Conservation (phyloP, 148 eudicot species). For the Suaeda aralocaspica region DNA sequence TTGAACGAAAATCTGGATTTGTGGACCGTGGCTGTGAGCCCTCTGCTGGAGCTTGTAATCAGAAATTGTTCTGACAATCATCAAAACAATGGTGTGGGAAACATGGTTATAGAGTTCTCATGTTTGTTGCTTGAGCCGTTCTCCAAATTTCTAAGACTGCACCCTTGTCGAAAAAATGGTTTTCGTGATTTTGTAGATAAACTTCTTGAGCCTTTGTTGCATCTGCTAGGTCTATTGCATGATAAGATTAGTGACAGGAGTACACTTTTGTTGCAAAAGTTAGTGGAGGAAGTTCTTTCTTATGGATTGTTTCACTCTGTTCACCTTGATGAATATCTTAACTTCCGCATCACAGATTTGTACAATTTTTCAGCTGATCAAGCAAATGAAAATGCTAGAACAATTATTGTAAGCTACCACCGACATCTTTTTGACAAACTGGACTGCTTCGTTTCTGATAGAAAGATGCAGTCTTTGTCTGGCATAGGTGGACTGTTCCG, state of each 20-base stretch:
- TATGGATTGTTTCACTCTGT: slow-evolving; percentile 77
- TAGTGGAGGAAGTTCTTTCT: slow-evolving; percentile 58
- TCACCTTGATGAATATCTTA: slow-evolving; percentile 80
- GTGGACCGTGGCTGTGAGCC: slow-evolving; percentile 53
- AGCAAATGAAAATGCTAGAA: slow-evolving; percentile 35
- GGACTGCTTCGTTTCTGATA: slow-evolving; percentile 49
- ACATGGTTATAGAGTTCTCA: slow-evolving; percentile 40
- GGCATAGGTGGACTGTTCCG: slow-evolving; percentile 70
- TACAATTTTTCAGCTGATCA: slow-evolving; percentile 46
- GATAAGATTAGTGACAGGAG: slow-evolving; percentile 23
- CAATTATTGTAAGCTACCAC: slow-evolving; percentile 67
- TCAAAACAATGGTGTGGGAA: slow-evolving; percentile 38
- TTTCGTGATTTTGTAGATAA: slow-evolving; percentile 74
- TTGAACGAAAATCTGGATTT: slow-evolving; percentile 66
- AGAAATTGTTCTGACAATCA: slow-evolving; percentile 32
- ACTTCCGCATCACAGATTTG: slow-evolving; percentile 54
- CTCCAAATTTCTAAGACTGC: slow-evolving; percentile 65
- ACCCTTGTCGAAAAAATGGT: slow-evolving; percentile 69
- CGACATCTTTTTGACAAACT: slow-evolving; percentile 87
- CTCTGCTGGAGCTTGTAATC: slow-evolving; percentile 50
- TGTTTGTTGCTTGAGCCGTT: slow-evolving; percentile 75
- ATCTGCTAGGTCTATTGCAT: slow-evolving; percentile 41
- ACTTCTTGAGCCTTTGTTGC: slow-evolving; percentile 72
- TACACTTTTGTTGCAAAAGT: slow-evolving; percentile 27
- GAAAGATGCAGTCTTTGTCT: slow-evolving; percentile 47